A percentile compares a stretch with the other conserved stretches of the same genome.
phyloP scores from a whole-genome alignment of 352 stramenopile species.

The Pythium aquatile region DNA sequence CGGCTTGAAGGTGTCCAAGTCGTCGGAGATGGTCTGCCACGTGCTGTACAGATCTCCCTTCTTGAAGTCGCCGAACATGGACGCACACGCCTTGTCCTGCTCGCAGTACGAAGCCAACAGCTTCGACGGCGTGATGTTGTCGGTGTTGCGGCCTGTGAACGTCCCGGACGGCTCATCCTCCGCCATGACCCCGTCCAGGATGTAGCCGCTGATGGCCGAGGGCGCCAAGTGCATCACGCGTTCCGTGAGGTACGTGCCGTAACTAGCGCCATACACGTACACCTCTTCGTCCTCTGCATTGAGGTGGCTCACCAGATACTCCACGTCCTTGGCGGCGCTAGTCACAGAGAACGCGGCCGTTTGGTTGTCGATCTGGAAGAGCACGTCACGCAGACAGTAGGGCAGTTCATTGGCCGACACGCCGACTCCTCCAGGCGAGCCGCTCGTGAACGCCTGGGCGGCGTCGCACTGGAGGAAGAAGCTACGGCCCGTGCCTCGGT shows the following conservation, averaged over 20 bases:
- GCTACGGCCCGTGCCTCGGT: slow-evolving; percentile 47
- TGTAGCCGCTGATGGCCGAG: slow-evolving; percentile 37
- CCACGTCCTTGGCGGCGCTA: slow-evolving; percentile 42
- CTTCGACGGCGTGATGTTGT: too few relatives aligned
- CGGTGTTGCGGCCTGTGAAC: too few relatives aligned
- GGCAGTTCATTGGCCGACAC: slow-evolving; percentile 29
- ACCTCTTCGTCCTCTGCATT: slow-evolving; percentile 22
- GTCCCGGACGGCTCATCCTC: too few relatives aligned
- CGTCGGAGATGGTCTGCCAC: too few relatives aligned
- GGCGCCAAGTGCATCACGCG: slow-evolving; percentile 46
- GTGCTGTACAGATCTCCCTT: too few relatives aligned
- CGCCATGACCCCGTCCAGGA: slow-evolving; percentile 39
- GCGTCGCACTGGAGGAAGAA: slow-evolving; percentile 38
- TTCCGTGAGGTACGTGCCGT: slow-evolving; percentile 50
- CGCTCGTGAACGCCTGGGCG: slow-evolving; percentile 27
- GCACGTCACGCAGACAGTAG: slow-evolving; percentile 34
- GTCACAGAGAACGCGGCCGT: slow-evolving; percentile 43
- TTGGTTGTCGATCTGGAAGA: slow-evolving; percentile 36
- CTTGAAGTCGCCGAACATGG: too few relatives aligned
- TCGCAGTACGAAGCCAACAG: too few relatives aligned
- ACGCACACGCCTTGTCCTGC: too few relatives aligned
- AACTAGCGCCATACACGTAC: slow-evolving; percentile 52
- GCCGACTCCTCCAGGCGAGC: slow-evolving; percentile 15
- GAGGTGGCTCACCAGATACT: slow-evolving; percentile 11
- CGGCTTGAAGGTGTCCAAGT: too few relatives aligned